Conservation (phyloP, 192 early-diverging fungal genomes). For the Linnemannia schmuckeri region DNA sequence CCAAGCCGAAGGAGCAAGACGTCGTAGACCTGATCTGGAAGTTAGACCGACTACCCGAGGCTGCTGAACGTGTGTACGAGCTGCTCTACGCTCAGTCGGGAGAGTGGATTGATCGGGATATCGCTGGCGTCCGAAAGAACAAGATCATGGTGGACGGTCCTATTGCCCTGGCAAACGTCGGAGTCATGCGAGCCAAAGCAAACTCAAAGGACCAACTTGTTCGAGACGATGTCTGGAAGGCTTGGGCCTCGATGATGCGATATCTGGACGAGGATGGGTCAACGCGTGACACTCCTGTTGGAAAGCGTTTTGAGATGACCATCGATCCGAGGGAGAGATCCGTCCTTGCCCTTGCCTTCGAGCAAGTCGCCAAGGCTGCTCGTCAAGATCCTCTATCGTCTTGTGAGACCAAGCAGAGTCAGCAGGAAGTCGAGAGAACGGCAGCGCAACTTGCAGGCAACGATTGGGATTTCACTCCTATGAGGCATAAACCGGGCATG, state of each 20-base stretch:
- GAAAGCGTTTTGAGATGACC: not conserved
- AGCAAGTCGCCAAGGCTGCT: constrained; percentile 32
- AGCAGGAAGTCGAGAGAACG: not conserved
- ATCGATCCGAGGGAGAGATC: constrained; percentile 6
- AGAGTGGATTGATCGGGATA: not conserved
- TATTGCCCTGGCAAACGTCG: constrained; percentile 43
- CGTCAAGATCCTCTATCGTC: not conserved
- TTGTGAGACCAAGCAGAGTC: not conserved
- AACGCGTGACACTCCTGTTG: not conserved
- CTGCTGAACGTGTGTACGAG: constrained; percentile 50
- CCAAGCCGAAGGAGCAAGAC: constrained; percentile 20
- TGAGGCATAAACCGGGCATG: constrained; percentile 8
- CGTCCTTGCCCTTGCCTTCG: constrained; percentile 33
- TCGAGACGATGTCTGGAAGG: constrained; percentile 29
- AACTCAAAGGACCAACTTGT: not conserved
- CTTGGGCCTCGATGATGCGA: constrained; percentile 27
- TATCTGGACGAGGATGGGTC: not conserved
- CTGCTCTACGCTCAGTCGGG: constrained; percentile 31
- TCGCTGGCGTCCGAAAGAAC: constrained; percentile 4
- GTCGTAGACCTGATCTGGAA: constrained; percentile 50
- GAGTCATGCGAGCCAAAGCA: constrained; percentile 46
- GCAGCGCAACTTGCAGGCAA: not conserved
- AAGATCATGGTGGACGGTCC: constrained; percentile 31
- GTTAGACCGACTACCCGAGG: constrained; percentile 22
- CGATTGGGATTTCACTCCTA: constrained; percentile 32